phyloP scores from a whole-genome alignment of 2,329 filamentous ascomycete species.

The Neonectria magnoliae region DNA sequence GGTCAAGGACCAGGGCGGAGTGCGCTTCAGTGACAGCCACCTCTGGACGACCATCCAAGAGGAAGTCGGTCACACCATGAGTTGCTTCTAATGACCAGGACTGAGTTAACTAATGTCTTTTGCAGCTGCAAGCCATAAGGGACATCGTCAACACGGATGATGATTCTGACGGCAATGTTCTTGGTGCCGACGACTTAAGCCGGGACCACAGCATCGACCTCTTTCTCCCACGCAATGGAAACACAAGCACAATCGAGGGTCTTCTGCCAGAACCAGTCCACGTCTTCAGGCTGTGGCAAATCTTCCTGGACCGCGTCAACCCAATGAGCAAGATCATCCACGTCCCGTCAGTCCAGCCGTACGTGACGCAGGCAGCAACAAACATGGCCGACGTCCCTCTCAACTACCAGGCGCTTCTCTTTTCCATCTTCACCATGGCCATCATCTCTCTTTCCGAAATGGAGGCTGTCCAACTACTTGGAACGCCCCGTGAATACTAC shows the following conservation, averaged over 20 bases:
- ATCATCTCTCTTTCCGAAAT: slow-evolving; percentile 62
- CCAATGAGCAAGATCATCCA: slow-evolving; percentile 77
- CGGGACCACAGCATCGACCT: neutral
- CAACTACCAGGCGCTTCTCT: slow-evolving; percentile 67
- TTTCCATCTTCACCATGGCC: slow-evolving; percentile 71
- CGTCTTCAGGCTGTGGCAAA: slow-evolving; percentile 77
- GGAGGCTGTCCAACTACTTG: slow-evolving; percentile 63
- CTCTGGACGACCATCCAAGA: neutral
- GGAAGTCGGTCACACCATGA: neutral
- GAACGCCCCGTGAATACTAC: slow-evolving; percentile 57
- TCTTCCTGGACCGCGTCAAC: slow-evolving; percentile 77
- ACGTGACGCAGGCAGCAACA: slow-evolving; percentile 67
- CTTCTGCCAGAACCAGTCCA: slow-evolving; percentile 47
- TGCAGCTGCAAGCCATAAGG: neutral
- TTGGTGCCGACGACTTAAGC: neutral
- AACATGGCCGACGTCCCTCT: slow-evolving; percentile 62
- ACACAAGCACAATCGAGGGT: neutral
- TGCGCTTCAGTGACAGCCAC: neutral
- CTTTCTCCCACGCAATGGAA: neutral
- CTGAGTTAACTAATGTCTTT: neutral
- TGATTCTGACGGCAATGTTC: too few species aligned
- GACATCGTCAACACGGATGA: neutral
- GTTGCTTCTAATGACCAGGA: neutral
- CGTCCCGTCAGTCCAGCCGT: slow-evolving; percentile 71
- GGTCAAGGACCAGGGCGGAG: neutral